Conservation (phyloP, 2,329 filamentous ascomycete genomes). For the Sporothrix pallida region DNA sequence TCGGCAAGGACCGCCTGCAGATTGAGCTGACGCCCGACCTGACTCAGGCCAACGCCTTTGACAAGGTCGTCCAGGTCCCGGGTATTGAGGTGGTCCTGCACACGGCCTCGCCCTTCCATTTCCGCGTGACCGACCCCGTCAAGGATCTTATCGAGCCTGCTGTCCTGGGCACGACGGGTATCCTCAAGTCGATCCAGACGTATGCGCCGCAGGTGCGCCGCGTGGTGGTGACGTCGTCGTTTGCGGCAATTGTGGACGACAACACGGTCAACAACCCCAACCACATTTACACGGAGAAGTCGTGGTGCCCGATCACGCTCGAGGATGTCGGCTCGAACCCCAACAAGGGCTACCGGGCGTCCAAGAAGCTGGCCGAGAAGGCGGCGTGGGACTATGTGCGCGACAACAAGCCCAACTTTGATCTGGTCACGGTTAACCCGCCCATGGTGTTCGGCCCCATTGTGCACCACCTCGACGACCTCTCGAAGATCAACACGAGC, state of each 20-base stretch:
- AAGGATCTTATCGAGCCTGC: slow-evolving; percentile 64
- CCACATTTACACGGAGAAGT: slow-evolving; percentile 50
- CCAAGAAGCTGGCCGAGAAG: slow-evolving; percentile 60
- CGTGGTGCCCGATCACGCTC: slow-evolving; percentile 57
- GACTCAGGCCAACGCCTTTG: slow-evolving; percentile 74
- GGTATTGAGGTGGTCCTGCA: slow-evolving; percentile 63
- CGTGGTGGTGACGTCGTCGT: slow-evolving; percentile 68
- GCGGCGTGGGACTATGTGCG: slow-evolving; percentile 59
- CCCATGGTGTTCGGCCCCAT: slow-evolving; percentile 62
- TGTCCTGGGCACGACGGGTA: slow-evolving; percentile 66
- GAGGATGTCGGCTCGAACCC: slow-evolving; percentile 48
- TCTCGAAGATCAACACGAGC: slow-evolving; percentile 50
- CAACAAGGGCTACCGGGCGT: slow-evolving; percentile 55
- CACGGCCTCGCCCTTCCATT: slow-evolving; percentile 66
- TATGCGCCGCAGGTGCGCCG: slow-evolving; percentile 67
- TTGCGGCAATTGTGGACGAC: slow-evolving; percentile 57
- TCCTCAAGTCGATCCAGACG: slow-evolving; percentile 72
- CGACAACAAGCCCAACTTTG: slow-evolving; percentile 52
- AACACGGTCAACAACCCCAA: slow-evolving; percentile 47
- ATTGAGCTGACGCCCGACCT: slow-evolving; percentile 77
- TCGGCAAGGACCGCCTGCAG: slow-evolving; percentile 51
- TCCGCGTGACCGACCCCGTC: slow-evolving; percentile 56
- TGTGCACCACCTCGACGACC: slow-evolving; percentile 53
- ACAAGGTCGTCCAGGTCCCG: slow-evolving; percentile 60
- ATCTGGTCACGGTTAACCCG: slow-evolving; percentile 60